Base-by-base conservation (phyloP, 2,329 filamentous ascomycete species). In the Pleoardoris graminearum region DNA sequence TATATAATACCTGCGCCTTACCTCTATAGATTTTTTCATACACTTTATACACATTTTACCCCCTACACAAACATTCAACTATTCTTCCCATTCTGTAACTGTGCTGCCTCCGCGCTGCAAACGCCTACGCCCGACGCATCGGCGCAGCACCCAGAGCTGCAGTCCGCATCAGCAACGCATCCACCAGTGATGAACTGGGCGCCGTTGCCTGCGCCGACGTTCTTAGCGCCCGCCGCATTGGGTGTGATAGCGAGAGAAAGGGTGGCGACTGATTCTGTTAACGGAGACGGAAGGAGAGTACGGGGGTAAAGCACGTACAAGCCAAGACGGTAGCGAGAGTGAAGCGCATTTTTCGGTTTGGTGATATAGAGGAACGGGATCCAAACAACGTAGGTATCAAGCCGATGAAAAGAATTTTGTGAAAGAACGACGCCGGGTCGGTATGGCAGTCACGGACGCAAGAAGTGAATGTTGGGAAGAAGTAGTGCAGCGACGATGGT, bases 101-200 rank as follows among this genome's bases (percentile, higher is more conserved):
- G 57, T 1, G 66, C 67, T 32, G 60, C 67, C 46, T 67, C 67
- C 16, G 59, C 66, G 42, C 57, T 62, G 59, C 66, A 70, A 10
- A 70, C 61, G 16, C 67, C 67, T 14, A 58, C 51, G 10, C 62
- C 63, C 2, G 56, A 62, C 6, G 58, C 51, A 38, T 65, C 54
- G 27, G 60, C 54, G 49, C 67, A 70, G 60, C 67, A 70, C 3
- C 36, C 61, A 4, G 60, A 64, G 48, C 51, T 58, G 55, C 67
- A 70, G 42, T 70, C 67, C 12, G 65, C 67, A 19, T 68, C 54
- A 6, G 62, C 51, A 1, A 66, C 62, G 42, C 67, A 70, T 5
- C 65, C 66, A 39, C 66, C 67, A 1, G 67, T 70, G 48, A 70
- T 69, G 55, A 70, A 70, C 21, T 70, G 66, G 1, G 62, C 47